Evolutionary conservation across 2,329 filamentous ascomycete species (phyloP).

Genomic region (Verticillium alfalfae): DNA sequence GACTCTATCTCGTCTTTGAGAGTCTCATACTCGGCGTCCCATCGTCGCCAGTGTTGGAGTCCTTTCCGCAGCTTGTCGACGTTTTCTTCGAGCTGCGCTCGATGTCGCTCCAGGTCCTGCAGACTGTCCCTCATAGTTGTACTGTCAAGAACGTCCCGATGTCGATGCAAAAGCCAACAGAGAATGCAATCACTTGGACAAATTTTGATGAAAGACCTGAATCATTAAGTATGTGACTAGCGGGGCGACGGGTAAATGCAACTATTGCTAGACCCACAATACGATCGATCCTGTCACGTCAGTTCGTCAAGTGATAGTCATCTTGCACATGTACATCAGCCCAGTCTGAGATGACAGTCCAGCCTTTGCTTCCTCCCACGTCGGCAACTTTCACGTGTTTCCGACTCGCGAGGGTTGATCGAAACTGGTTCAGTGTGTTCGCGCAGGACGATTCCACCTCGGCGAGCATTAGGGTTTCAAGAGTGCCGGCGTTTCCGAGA

Average conservation of each 20-base stretch:
- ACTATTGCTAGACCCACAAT: neutral
- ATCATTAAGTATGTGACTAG: neutral
- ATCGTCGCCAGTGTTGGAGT: slow-evolving; percentile 82
- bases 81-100: slow-evolving; percentile 69
- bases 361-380: neutral
- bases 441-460: neutral
- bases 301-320: neutral
- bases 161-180: neutral
- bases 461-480: neutral
- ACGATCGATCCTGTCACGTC: neutral
- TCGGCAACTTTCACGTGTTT: neutral
- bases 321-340: no score
- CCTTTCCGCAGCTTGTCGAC: slow-evolving; percentile 68
- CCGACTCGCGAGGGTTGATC: neutral
- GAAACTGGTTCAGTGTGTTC: neutral
- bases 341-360: no score
- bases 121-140: slow-evolving; percentile 43
- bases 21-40: slow-evolving; percentile 87
- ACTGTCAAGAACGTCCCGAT: slow-evolving; percentile 22
- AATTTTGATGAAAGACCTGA: neutral
- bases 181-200: neutral
- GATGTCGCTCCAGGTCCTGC: slow-evolving; percentile 67
- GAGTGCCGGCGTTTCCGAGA: neutral
- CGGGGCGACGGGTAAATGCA: neutral
- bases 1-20: slow-evolving; percentile 74